phyloP scores from a whole-genome alignment of 2,329 filamentous ascomycete species.

The Keithomyces neogunnii region DNA sequence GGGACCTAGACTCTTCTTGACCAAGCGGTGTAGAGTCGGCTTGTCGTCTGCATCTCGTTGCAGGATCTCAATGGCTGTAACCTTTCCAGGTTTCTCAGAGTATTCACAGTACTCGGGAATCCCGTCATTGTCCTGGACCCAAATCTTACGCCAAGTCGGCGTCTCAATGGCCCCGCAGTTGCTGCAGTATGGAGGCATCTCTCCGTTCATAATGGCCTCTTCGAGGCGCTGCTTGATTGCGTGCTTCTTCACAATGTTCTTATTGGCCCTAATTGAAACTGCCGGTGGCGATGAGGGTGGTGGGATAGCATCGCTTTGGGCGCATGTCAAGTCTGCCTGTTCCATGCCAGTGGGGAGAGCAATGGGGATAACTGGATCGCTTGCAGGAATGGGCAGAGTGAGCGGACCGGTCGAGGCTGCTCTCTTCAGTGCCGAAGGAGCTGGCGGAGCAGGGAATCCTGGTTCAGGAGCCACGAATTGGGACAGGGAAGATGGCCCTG shows the following conservation, averaged over 20 bases:
- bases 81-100: constrained; percentile 62
- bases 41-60: constrained; percentile 54
- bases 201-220: constrained; percentile 62
- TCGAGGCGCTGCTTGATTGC: constrained; percentile 52
- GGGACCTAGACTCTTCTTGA: constrained; percentile 63
- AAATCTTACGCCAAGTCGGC: constrained; percentile 91
- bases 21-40: constrained; percentile 60
- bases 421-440: constrained; percentile 27
- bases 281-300: constrained; percentile 27
- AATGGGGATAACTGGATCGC: constrained; percentile 31
- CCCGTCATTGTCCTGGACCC: constrained; percentile 66
- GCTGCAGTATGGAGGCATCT: constrained; percentile 79
- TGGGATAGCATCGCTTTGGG: constrained; percentile 33
- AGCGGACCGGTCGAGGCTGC: constrained; percentile 26
- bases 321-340: constrained; percentile 29
- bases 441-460: constrained; percentile 19
- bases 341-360: constrained; percentile 14
- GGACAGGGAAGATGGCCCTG: constrained; percentile 32
- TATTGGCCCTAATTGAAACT: constrained; percentile 43
- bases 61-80: constrained; percentile 65
- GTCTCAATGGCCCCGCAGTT: constrained; percentile 96
- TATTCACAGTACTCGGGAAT: constrained; percentile 62
- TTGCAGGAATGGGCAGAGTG: constrained; percentile 33
- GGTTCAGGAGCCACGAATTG: constrained; percentile 14
- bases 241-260: constrained; percentile 56